These are phyloP conservation scores for Blastocystis hominis DNA, from an alignment of 352 stramenopile genomes.

Conservation along the genomic window DNA sequence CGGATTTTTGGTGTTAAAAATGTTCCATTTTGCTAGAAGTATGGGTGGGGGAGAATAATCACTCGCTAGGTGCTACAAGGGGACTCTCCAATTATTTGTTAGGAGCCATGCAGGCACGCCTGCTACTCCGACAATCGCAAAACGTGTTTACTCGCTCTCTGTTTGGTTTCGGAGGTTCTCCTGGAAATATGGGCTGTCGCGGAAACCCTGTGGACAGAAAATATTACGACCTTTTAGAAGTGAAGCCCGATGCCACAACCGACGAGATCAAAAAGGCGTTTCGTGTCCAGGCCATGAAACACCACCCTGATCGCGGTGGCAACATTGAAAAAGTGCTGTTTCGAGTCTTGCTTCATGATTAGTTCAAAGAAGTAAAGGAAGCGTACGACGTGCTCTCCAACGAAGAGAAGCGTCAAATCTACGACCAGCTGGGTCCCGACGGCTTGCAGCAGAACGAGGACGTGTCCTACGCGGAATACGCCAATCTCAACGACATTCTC, in stretches of 20 bases:
- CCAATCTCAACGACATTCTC: slow-evolving; percentile 54
- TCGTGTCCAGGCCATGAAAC: slow-evolving; percentile 61
- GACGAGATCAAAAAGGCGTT: slow-evolving; percentile 66
- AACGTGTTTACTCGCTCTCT: slow-evolving; percentile 6
- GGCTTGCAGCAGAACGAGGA: slow-evolving; percentile 56
- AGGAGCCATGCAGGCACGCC: background rate
- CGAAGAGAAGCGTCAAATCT: slow-evolving; percentile 59
- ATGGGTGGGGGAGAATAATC: background rate
- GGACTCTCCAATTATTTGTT: background rate
- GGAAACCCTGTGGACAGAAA: slow-evolving; percentile 60
- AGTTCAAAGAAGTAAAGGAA: slow-evolving; percentile 61
- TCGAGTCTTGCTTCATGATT: background rate
- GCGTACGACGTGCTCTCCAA: slow-evolving; percentile 62
- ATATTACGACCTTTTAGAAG: slow-evolving; percentile 63
- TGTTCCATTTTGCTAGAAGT: slow-evolving; percentile 51
- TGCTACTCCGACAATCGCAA: background rate
- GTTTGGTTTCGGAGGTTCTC: slow-evolving; percentile 3
- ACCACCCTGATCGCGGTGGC: slow-evolving; percentile 62
- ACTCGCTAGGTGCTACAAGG: background rate
- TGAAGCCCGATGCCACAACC: slow-evolving; percentile 61
- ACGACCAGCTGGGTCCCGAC: slow-evolving; percentile 61
- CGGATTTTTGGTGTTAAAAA: background rate
- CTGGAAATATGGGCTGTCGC: slow-evolving; percentile 54
- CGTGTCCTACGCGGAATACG: background rate
- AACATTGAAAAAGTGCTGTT: slow-evolving; percentile 38